These are phyloP conservation scores for Cladorrhinum sp. DNA, from an alignment of 2,329 filamentous ascomycete genomes.

Conservation along the genomic window DNA sequence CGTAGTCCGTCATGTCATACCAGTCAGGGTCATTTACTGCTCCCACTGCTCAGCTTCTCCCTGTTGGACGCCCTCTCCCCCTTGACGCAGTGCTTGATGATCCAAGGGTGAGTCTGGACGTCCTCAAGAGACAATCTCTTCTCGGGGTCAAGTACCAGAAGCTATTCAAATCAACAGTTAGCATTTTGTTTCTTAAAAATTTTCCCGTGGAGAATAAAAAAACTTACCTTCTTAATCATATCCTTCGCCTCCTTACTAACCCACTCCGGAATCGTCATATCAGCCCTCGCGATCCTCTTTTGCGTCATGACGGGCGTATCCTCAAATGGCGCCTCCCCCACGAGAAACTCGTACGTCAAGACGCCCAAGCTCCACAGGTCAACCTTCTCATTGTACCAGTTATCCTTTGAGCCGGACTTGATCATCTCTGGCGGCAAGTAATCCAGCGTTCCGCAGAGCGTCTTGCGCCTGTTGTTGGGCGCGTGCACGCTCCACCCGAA, in stretches of 20 bases:
- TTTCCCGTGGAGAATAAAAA: background rate
- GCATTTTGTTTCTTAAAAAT: too few species aligned
- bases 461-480: slow-evolving; percentile 87
- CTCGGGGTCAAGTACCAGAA: slow-evolving; percentile 88
- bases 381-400: slow-evolving; percentile 92
- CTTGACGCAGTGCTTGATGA: slow-evolving; percentile 86
- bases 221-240: slow-evolving; percentile 77
- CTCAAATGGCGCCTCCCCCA: slow-evolving; percentile 95
- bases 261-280: slow-evolving; percentile 90
- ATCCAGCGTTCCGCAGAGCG: slow-evolving; percentile 95
- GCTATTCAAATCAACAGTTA: slow-evolving; percentile 42
- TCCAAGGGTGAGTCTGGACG: slow-evolving; percentile 90
- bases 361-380: slow-evolving; percentile 96
- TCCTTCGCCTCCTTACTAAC: slow-evolving; percentile 88
- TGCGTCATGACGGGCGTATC: slow-evolving; percentile 95
- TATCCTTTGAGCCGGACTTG: slow-evolving; percentile 73
- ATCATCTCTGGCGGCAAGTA: slow-evolving; percentile 99
- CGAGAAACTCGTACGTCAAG: slow-evolving; percentile 91
- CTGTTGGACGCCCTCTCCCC: slow-evolving; percentile 52
- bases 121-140: slow-evolving; percentile 89
- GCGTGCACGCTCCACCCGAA: slow-evolving; percentile 99
- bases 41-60: slow-evolving; percentile 39
- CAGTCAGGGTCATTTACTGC: slow-evolving; percentile 7
- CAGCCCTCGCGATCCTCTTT: slow-evolving; percentile 78
- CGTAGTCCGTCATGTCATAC: slow-evolving; percentile 15